phyloP scores from a whole-genome alignment of 2,329 filamentous ascomycete genomes.

The Mariannaea elegans region DNA sequence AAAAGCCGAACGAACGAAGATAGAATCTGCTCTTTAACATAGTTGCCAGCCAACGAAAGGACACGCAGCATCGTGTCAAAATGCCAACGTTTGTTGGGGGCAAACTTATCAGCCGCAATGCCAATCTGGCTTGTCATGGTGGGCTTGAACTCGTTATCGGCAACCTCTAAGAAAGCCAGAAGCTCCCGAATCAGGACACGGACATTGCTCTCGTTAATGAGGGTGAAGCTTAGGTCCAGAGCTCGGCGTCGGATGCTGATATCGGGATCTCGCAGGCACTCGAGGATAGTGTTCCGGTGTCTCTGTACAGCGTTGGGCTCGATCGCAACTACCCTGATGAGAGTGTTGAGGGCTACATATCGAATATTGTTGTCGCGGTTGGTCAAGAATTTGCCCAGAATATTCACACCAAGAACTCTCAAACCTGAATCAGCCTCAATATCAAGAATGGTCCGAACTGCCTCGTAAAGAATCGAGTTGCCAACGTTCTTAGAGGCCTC shows the following conservation, averaged over 20 bases:
- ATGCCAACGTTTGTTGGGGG: constrained; percentile 98
- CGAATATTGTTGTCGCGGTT: constrained; percentile 99
- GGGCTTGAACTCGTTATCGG: constrained; percentile 98
- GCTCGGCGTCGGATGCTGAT: constrained; percentile 96
- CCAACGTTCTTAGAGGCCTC: constrained; percentile 98
- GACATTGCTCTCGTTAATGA: constrained; percentile 97
- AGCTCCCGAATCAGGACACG: constrained; percentile 92
- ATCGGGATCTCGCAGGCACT: constrained; percentile 95
- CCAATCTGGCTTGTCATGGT: constrained; percentile 99
- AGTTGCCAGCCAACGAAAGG: constrained; percentile 91
- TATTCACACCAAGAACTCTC: constrained; percentile 95
- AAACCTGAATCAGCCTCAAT: constrained; percentile 97
- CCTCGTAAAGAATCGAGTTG: constrained; percentile 97
- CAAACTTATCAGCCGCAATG: constrained; percentile 93
- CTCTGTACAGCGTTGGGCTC: constrained; percentile 97
- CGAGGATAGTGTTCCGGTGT: constrained; percentile 96
- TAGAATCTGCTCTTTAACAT: constrained; percentile 96
- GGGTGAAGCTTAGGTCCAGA: constrained; percentile 96
- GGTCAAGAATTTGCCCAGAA: constrained; percentile 96
- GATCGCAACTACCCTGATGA: constrained; percentile 97
- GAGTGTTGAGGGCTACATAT: constrained; percentile 95
- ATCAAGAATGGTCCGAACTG: constrained; percentile 94
- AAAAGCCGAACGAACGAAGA: constrained; percentile 97
- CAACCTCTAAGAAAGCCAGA: constrained; percentile 93
- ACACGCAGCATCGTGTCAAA: constrained; percentile 97